A percentile compares a stretch with the other conserved stretches of the same genome.
phyloP scores from a whole-genome alignment of 1,139 yeast species.

The Hyphopichia burtonii region DNA sequence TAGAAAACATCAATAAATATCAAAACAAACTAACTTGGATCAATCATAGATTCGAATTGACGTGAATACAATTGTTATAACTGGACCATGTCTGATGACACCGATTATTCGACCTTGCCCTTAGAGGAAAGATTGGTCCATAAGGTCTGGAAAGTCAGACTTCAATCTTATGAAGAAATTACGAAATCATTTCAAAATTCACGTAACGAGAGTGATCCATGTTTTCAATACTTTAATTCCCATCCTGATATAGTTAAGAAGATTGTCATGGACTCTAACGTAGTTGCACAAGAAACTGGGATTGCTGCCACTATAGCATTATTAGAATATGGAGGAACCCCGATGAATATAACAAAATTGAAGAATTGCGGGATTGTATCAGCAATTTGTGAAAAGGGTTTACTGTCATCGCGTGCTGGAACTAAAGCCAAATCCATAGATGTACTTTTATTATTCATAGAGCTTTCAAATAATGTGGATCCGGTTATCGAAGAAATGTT shows the following conservation, averaged over 20 bases:
- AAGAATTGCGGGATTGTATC: slow-evolving; percentile 48
- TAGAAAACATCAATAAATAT: too few species aligned
- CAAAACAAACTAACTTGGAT: too few species aligned
- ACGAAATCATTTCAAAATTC: slow-evolving; percentile 52
- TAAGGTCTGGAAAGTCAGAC: slow-evolving; percentile 90
- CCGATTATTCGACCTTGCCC: slow-evolving; percentile 28
- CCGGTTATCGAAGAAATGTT: slow-evolving; percentile 66
- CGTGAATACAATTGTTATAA: too few species aligned
- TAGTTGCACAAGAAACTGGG: slow-evolving; percentile 89
- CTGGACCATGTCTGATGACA: slow-evolving; percentile 43
- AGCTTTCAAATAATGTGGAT: slow-evolving; percentile 59
- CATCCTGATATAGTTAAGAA: slow-evolving; percentile 49
- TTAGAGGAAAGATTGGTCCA: slow-evolving; percentile 66
- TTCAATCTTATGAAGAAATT: slow-evolving; percentile 74
- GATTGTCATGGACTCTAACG: slow-evolving; percentile 75
- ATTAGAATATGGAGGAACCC: slow-evolving; percentile 58
- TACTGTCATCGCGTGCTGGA: slow-evolving; percentile 72
- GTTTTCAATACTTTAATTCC: slow-evolving; percentile 53
- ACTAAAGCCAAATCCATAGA: slow-evolving; percentile 69
- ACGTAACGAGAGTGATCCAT: slow-evolving; percentile 53
- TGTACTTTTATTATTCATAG: slow-evolving; percentile 61
- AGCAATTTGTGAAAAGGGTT: slow-evolving; percentile 74
- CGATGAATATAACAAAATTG: slow-evolving; percentile 29
- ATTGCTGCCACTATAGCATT: slow-evolving; percentile 55
- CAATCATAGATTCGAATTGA: too few species aligned